These are phyloP conservation scores for Neobulgaria alba DNA, from an alignment of 2,329 filamentous ascomycete genomes.

Conservation along the genomic window DNA sequence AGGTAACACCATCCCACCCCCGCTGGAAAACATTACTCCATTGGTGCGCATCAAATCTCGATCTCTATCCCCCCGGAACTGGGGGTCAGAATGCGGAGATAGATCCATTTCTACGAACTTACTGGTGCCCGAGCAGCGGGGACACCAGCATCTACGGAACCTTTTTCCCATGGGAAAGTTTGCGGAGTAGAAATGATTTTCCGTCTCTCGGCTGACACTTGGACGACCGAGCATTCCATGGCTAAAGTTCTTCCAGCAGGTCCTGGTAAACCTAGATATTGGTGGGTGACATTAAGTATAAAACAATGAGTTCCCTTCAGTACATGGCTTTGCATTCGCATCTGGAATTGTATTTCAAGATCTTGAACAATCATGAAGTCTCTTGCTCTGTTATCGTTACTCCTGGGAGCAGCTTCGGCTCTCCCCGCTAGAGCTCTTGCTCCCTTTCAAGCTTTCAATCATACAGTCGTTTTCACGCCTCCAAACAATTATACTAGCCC, in stretches of 20 bases:
- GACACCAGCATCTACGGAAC: constrained; percentile 3
- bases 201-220: no score
- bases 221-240: no score
- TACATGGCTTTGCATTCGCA: not conserved
- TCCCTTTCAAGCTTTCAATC: not conserved
- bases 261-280: no score
- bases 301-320: not conserved
- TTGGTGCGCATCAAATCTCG: constrained; percentile 11
- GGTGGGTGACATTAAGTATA: no score
- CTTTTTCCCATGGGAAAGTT: constrained; percentile 2
- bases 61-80: constrained; percentile 1
- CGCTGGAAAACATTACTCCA: no score
- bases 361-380: not conserved
- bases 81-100: constrained; percentile 1
- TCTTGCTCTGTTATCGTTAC: not conserved
- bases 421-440: not conserved
- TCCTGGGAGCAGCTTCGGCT: not conserved
- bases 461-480: not conserved
- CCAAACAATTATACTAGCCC: not conserved
- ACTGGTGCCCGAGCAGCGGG: constrained; percentile 6
- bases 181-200: constrained; percentile 8
- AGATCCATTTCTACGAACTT: not conserved
- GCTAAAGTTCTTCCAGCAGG: no score
- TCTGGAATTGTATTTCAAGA: no score
- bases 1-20: no score